A percentile compares a stretch with the other conserved stretches of the same genome.
Evolutionary conservation across 306 rosid species (phyloP).

Genomic region (Medicago ruthenica): DNA sequence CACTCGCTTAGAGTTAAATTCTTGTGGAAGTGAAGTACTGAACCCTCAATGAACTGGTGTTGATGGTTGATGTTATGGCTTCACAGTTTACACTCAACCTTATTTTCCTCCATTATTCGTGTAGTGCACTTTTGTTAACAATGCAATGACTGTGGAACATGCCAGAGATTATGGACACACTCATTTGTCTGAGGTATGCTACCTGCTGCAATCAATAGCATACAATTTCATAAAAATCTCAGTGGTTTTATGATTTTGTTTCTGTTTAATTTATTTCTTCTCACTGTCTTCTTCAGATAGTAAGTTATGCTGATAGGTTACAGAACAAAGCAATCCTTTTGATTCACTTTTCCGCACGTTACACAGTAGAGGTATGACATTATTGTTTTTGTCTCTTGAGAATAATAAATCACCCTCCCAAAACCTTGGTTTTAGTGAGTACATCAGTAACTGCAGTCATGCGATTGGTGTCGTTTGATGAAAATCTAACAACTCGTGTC

Average conservation of each 20-base stretch:
- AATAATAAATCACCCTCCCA: slow-evolving; percentile 13
- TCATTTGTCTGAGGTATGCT: slow-evolving; percentile 81
- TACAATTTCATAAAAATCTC: not conserved
- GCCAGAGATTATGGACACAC: slow-evolving; percentile 91
- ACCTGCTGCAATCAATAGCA: slow-evolving; percentile 21
- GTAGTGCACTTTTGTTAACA: slow-evolving; percentile 80
- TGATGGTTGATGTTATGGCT: slow-evolving; percentile 16
- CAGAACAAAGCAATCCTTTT: slow-evolving; percentile 85
- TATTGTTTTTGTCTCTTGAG: slow-evolving; percentile 3
- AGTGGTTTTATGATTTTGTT: slow-evolving; percentile 20
- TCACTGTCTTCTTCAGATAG: slow-evolving; percentile 59
- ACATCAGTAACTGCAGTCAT: not conserved
- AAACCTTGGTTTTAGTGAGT: slow-evolving; percentile 10
- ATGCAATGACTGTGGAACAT: slow-evolving; percentile 73
- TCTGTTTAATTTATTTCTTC: slow-evolving; percentile 16
- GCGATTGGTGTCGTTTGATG: not conserved
- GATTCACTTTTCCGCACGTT: slow-evolving; percentile 91
- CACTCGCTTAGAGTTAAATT: not conserved
- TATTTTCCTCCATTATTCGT: slow-evolving; percentile 21
- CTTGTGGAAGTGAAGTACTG: slow-evolving; percentile 5
- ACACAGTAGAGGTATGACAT: slow-evolving; percentile 63
- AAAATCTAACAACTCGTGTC: not conserved
- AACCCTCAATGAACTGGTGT: not conserved
- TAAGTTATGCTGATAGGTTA: slow-evolving; percentile 68
- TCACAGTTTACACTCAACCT: slow-evolving; percentile 11